Base-by-base conservation (phyloP, 176 grass and related monocot genomes). In the Carex kokanica region DNA sequence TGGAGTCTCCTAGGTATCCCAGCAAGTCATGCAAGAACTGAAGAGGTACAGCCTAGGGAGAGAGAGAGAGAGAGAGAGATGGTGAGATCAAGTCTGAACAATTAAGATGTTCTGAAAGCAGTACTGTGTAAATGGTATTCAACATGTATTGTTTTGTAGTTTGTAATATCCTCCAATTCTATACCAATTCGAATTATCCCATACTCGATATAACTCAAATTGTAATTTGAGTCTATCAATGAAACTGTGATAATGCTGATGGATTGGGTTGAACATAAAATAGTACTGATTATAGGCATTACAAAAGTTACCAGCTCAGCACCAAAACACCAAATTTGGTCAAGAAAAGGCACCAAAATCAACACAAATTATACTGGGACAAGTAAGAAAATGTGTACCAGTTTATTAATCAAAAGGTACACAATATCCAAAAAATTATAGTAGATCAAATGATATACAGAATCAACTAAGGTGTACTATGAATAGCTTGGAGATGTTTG, bases 21-120 rank as follows among this genome's bases (percentile, higher is more conserved):
- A 98, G 85, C 80, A 94, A 88, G 66, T 91, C 90, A 87, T 94
- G 90, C 84, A 98, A 86, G 74, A 98, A 94, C 63, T 89, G 90
- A 71, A 98, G 95, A 91, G 95, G 95, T 81, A 98, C 92, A 83
- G 86, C 92, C 95, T 98, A 86, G 81, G 53, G 86, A 43, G 41
- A 43, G 41, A 43, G 41, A 79, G n/a, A n/a, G n/a, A n/a, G n/a
- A n/a, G 65, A 53, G 45, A 23, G 79, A 79, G 47, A 15, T 75
- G 14, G 72, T n/a, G 38, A 71, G 34, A 71, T 45, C 38, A 71
- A 71, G 18, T 71, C 38, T 23, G 67, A 38, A 71, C 18, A 38
- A 68, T 29, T 15, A 54, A 31, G 31, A 77, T 54, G 21, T 77
- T 77, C 18, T 32, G 49, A 49, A 77, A 77, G 51, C 14, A 9